phyloP scores from a whole-genome alignment of 2,329 filamentous ascomycete genomes.

The Pseudopyrenochaeta lycopersici region DNA sequence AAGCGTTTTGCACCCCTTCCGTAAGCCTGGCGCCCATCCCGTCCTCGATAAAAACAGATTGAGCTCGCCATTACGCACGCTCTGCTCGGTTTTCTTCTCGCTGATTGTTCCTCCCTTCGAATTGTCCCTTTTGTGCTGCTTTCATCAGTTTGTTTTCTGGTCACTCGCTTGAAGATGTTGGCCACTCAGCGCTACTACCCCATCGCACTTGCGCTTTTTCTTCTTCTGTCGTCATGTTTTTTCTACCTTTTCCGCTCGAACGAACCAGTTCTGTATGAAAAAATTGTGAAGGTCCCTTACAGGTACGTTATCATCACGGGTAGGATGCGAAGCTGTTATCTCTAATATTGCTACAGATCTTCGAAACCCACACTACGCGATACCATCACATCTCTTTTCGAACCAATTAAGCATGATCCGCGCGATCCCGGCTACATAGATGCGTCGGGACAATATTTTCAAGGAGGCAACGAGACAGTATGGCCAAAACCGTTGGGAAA shows the following conservation, averaged over 20 bases:
- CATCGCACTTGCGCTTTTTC: constrained; percentile 17
- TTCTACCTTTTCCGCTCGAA: constrained; percentile 18
- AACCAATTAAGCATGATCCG: constrained; percentile 23
- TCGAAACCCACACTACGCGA: constrained; percentile 18
- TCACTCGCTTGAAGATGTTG: constrained; percentile 18
- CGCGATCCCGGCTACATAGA: constrained; percentile 15
- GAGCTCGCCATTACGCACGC: background rate
- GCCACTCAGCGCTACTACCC: constrained; percentile 20
- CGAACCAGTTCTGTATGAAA: constrained; percentile 5
- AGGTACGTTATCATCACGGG: constrained; percentile 6
- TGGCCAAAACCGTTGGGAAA: constrained; percentile 36
- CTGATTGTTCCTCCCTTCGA: background rate
- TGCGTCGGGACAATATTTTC: constrained; percentile 18
- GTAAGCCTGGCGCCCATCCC: background rate
- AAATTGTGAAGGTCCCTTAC: constrained; percentile 12
- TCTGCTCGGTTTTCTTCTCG: background rate
- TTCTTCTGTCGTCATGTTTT: constrained; percentile 14
- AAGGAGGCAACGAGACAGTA: constrained; percentile 8
- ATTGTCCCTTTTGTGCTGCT: background rate
- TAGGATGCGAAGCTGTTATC: background rate
- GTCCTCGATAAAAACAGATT: background rate
- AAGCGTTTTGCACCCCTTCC: background rate
- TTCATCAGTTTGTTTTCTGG: background rate
- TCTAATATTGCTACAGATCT: constrained; percentile 5
- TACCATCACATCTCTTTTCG: constrained; percentile 23